These are phyloP conservation scores for Puccinia polysora DNA, from an alignment of 1,284 basidiomycete genomes.

Conservation along the genomic window DNA sequence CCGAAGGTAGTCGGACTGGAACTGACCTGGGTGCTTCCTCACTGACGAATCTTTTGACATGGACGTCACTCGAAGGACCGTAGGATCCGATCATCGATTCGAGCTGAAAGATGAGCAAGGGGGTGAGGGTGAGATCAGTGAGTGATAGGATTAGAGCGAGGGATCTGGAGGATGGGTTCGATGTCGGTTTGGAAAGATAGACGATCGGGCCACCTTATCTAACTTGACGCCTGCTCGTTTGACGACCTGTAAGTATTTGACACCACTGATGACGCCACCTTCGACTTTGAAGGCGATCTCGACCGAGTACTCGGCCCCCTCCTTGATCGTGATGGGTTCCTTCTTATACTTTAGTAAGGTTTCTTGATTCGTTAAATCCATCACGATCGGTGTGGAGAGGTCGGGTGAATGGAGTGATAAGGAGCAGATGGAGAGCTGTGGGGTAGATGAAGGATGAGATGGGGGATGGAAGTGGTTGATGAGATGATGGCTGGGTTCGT, in stretches of 20 bases:
- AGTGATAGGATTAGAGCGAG: neutral
- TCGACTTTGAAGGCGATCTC: slow-evolving; percentile 76
- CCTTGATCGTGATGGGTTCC: slow-evolving; percentile 61
- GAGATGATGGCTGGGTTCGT: neutral
- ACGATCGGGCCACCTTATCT: slow-evolving; percentile 43
- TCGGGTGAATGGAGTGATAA: slow-evolving; percentile 57
- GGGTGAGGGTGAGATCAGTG: neutral
- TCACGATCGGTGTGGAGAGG: slow-evolving; percentile 54
- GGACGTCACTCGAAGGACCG: slow-evolving; percentile 51
- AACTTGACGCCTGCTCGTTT: slow-evolving; percentile 64
- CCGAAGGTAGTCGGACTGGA: no score
- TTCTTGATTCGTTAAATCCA: slow-evolving; percentile 56
- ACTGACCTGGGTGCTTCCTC: slow-evolving; percentile 52
- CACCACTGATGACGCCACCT: slow-evolving; percentile 76
- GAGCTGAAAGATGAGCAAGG: slow-evolving; percentile 49
- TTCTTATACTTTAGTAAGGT: slow-evolving; percentile 57
- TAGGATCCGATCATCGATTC: slow-evolving; percentile 53
- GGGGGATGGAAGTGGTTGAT: neutral
- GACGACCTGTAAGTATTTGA: slow-evolving; percentile 71
- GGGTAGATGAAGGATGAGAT: neutral
- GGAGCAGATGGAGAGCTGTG: slow-evolving; percentile 43
- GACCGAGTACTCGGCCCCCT: slow-evolving; percentile 67
- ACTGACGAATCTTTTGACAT: slow-evolving; percentile 54
- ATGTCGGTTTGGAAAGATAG: no score
- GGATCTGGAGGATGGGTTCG: neutral